Evolutionary conservation across 805 yeast species (phyloP).

Genomic region (Candida argentea): DNA sequence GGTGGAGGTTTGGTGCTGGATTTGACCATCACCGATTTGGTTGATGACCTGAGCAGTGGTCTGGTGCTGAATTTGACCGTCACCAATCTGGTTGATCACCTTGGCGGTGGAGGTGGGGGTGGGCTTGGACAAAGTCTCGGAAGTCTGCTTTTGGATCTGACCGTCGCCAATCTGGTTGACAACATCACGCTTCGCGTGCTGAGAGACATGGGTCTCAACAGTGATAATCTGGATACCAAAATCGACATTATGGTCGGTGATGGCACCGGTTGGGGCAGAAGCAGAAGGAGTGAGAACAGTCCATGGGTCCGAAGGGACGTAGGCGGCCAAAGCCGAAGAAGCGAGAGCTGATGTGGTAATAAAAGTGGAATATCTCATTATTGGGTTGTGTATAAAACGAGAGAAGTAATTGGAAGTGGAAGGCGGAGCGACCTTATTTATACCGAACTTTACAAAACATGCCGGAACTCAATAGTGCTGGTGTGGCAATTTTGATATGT

Average conservation of each 20-base stretch:
- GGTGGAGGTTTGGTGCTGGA: slow-evolving; percentile 16
- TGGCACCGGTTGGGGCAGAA: slow-evolving; percentile 16
- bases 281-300: slow-evolving; percentile 22
- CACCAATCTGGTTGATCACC: slow-evolving; percentile 36
- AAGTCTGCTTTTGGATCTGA: slow-evolving; percentile 41
- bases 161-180: slow-evolving; percentile 39
- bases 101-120: slow-evolving; percentile 28
- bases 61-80: slow-evolving; percentile 39
- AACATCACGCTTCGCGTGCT: slow-evolving; percentile 11
- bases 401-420: background rate
- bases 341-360: slow-evolving; percentile 29
- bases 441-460: background rate
- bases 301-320: slow-evolving; percentile 19
- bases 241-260: slow-evolving; percentile 42
- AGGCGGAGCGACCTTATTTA: slow-evolving; percentile 1
- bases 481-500: slow-evolving; percentile 1
- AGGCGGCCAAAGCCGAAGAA: slow-evolving; percentile 45
- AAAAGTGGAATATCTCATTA: slow-evolving; percentile 13
- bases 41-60: slow-evolving; percentile 16
- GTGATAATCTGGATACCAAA: slow-evolving; percentile 67
- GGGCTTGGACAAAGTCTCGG: slow-evolving; percentile 34
- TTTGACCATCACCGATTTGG: slow-evolving; percentile 18
- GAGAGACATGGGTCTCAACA: slow-evolving; percentile 15
- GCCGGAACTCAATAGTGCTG: slow-evolving; percentile 1
- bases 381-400: background rate